Evolutionary conservation across 768 basidiomycete genomes (phyloP).

Genomic region (Auriscalpium vulgare): DNA sequence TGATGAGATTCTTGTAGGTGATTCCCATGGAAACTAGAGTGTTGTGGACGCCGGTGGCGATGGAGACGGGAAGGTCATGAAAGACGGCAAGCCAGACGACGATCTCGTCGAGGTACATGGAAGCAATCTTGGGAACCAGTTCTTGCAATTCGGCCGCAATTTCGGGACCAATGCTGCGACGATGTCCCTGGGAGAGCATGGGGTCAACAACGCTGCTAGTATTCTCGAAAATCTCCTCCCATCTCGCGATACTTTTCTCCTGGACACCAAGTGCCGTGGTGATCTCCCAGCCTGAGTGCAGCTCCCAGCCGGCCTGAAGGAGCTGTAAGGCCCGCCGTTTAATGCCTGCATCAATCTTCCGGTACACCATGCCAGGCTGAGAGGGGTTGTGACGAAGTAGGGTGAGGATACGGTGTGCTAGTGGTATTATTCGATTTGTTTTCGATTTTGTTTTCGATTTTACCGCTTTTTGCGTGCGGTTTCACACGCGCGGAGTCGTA

Average conservation of each 20-base stretch:
- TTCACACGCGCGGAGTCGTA: not conserved
- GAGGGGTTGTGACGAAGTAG: not conserved
- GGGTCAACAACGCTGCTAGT: not conserved
- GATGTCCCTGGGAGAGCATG: not conserved
- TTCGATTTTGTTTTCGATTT: not conserved
- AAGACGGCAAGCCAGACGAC: not conserved
- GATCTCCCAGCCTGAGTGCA: no score
- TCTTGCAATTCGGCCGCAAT: not conserved
- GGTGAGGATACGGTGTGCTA: not conserved
- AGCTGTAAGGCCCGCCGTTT: not conserved
- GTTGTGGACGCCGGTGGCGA: not conserved
- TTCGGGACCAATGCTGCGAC: not conserved
- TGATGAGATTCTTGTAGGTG: not conserved
- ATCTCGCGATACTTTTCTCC: not conserved
- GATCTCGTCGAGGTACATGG: not conserved
- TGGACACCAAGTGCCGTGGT: not conserved
- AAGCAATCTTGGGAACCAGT: not conserved
- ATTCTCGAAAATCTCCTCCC: not conserved
- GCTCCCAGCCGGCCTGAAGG: not conserved
- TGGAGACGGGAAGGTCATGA: not conserved
- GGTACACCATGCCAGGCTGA: not conserved
- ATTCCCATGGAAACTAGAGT: not conserved
- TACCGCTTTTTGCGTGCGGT: not conserved
- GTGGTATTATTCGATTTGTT: not conserved
- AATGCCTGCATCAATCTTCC: not conserved